A percentile compares a stretch with the other conserved stretches of the same genome.
phyloP scores from a whole-genome alignment of 768 basidiomycete species.

The Russula sp. region DNA sequence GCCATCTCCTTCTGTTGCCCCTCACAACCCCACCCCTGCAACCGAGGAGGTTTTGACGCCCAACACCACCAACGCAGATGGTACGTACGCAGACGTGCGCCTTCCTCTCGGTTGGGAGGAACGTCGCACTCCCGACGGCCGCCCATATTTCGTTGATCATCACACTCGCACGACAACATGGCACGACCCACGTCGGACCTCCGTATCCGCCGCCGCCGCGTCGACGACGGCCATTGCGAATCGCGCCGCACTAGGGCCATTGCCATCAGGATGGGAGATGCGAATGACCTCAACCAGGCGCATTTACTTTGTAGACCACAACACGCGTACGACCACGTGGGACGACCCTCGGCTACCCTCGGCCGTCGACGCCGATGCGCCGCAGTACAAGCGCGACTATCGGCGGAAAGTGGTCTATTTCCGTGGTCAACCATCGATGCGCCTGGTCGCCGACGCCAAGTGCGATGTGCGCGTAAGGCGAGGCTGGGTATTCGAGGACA shows the following conservation, averaged over 20 bases:
- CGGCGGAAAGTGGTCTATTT: slow-evolving; percentile 90
- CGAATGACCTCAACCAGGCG: slow-evolving; percentile 77
- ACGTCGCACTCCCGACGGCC: slow-evolving; percentile 82
- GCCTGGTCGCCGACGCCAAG: slow-evolving; percentile 64
- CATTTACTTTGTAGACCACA: slow-evolving; percentile 93
- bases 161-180: slow-evolving; percentile 85
- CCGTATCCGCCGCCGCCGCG: slow-evolving; percentile 48
- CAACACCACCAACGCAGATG: slow-evolving; percentile 32
- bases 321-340: slow-evolving; percentile 86
- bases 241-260: slow-evolving; percentile 57
- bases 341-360: slow-evolving; percentile 88
- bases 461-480: slow-evolving; percentile 85
- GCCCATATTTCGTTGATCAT: slow-evolving; percentile 74
- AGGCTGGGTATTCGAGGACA: slow-evolving; percentile 80
- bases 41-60: slow-evolving; percentile 19
- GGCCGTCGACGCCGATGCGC: slow-evolving; percentile 79
- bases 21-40: slow-evolving; percentile 31
- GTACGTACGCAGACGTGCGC: slow-evolving; percentile 57
- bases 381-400: slow-evolving; percentile 96
- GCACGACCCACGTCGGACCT: slow-evolving; percentile 76
- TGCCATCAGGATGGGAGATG: slow-evolving; percentile 96
- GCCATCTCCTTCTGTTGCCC: slow-evolving; percentile 31
- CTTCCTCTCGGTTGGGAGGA: slow-evolving; percentile 93
- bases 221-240: slow-evolving; percentile 37
- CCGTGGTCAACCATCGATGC: slow-evolving; percentile 84